A percentile compares a stretch with the other conserved stretches of the same genome.
Evolutionary conservation across 2,329 filamentous ascomycete species (phyloP).

Genomic region (Teratosphaeria nubilosa): DNA sequence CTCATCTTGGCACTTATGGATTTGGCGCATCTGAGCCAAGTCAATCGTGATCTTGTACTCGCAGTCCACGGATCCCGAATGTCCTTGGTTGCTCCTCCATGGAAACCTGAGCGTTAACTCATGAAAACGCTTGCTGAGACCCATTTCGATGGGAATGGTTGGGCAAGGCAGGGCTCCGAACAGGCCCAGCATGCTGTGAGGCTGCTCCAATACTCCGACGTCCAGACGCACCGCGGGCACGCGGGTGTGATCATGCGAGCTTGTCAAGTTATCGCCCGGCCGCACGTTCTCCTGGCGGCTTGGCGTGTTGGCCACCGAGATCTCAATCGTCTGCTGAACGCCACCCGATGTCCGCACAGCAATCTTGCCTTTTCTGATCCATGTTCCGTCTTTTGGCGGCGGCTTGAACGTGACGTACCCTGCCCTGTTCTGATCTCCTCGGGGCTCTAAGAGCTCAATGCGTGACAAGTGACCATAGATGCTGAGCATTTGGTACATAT

Average conservation of each 20-base stretch:
- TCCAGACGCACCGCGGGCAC: not conserved
- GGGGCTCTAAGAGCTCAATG: not conserved
- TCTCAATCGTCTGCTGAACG: not conserved
- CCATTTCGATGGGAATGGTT: not conserved
- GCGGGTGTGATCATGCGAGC: not conserved
- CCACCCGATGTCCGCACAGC: not conserved
- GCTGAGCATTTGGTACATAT: not conserved
- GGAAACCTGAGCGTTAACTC: not conserved
- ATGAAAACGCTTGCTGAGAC: not conserved
- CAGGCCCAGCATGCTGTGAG: not conserved
- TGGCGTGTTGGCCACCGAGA: not conserved
- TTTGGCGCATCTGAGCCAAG: constrained; percentile 34
- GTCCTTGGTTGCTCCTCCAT: not conserved
- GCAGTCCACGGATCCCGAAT: not conserved
- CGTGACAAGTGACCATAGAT: not conserved
- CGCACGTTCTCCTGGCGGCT: not conserved
- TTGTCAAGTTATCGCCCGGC: not conserved
- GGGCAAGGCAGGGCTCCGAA: not conserved
- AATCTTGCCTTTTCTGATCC: not conserved
- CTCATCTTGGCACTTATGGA: constrained; percentile 20
- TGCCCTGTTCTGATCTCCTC: not conserved
- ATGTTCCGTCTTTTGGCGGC: not conserved
- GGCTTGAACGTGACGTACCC: not conserved
- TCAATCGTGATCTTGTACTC: constrained; percentile 36
- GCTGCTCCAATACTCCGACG: not conserved